Base-by-base conservation (phyloP, 441 rosid genomes). In the Capsella rubella region DNA sequence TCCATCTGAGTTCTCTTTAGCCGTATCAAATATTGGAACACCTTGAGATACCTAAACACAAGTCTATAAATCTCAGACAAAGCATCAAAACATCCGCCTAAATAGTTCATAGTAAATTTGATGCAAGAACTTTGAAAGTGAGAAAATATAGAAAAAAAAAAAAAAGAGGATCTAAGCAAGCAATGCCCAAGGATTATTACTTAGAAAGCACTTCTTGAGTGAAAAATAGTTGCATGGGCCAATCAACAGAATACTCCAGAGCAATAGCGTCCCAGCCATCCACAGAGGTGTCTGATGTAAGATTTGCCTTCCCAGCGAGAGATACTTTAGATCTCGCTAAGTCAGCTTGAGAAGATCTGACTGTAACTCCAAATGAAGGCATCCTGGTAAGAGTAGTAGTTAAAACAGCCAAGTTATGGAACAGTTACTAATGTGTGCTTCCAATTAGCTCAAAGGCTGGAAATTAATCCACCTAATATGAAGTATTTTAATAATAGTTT, bases 201-300 rank as follows among this genome's bases (percentile, higher is more conserved):
- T 90, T 91, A 50, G 98, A 90, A 71, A 95, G 88, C 53, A 95
- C 97, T 79, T 95, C 98, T 78, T 91, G 98, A 72, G 99, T 88
- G 72, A 92, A 92, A 79, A 95, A 95, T 76, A 95, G 71, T 77
- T 93, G 93, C 71, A 93, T 87, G 62, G 98, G 99, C 99, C 99
- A 95, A 77, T 93, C 97, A 58, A 93, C 86, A 75, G 96, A 81
- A 85, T 93, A 95, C 80, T 92, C 97, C 43, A 95, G 95, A 54
- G 93, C 88, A 78, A 93, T 91, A 56, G 90, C 95, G 79, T 91
- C 95, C 99, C 99, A 95, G 40, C 98, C 99, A 81, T 90, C 97
- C 61, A 87, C 79, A 61, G 89, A 84, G 46, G 78, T 73, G 52
- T 89, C 93, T 46, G 88, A 84, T 78, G 90, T 76, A 80, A 75